Evolutionary conservation across 441 rosid genomes (phyloP), one percentile per base, ranked within the genome.

Genomic region (Biscutella auriculata): DNA sequence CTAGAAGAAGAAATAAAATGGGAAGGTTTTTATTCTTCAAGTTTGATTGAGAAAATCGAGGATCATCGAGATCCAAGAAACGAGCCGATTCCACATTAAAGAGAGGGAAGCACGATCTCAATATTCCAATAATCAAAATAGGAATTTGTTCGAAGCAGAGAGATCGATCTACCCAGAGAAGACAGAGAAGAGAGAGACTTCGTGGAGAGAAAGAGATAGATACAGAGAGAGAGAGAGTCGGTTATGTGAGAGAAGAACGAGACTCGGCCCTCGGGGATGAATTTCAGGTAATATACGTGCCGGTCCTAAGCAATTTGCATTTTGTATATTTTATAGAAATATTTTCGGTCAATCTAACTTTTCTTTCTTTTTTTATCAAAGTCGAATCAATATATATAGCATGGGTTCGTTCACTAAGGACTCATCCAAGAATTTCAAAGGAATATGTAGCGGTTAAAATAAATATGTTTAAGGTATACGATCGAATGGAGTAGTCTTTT

Each of bases 51-150:
- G 52, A 40, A 59, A 71, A 41, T 60, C 55, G 72, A 21, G 53
- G 66, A 67, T 56, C 80, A 71, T 73, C 69, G 77, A 65, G 61
- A 68, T 49, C 62, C 70, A 69, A 43, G 69, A 40, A 64, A 44
- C 63, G 60, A 69, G 67, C 64, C 68, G 65, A 39, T 27, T 64
- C 52, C 40, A 53, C 69, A 63, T 58, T 10, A 23, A 44, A 37
- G 50, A 45, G 19, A n/a, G n/a, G 16, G 40, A 48, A 55, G 29
- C 67, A 48, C 69, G 66, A 70, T 60, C 63, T 65, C 41, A 28
- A 54, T n/a, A 37, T 9, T 48, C 16, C 6, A 30, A 62, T n/a
- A n/a, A 29, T 35, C 42, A 53, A 63, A 48, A 21, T 8, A 35
- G 59, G 66, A 62, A 74, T 69, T 62, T 57, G 37, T 41, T 25